Percentiles rank a stretch among this genome's conserved stretches.
phyloP scores from a whole-genome alignment of 2,329 filamentous ascomycete species.

The Monilinia laxa region DNA sequence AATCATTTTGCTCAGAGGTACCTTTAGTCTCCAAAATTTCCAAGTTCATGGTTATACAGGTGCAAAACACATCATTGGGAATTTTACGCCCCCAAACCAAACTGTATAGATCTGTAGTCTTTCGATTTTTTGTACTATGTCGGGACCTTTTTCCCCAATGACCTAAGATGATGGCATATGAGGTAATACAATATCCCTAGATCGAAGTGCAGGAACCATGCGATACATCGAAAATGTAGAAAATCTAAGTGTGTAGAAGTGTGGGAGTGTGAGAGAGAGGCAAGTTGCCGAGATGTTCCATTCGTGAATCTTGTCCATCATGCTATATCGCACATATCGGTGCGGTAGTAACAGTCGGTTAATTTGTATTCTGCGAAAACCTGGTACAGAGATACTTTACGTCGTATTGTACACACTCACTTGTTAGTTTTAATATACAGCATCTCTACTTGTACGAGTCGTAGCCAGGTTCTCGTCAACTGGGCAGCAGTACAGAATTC shows the following conservation, averaged over 20 bases:
- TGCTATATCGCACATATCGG: constrained; percentile 19
- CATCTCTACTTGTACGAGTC: constrained; percentile 6
- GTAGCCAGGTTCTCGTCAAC: constrained; percentile 24
- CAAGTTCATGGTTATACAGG: neutral
- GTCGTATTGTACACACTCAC: constrained; percentile 4
- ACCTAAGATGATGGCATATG: constrained; percentile 8
- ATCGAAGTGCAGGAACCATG: constrained; percentile 25
- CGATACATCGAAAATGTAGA: constrained; percentile 18
- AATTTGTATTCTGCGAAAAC: constrained; percentile 22
- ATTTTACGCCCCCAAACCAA: constrained; percentile 21
- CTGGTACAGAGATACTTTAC: constrained; percentile 3
- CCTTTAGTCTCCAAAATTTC: too few species aligned
- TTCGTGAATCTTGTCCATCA: constrained; percentile 24
- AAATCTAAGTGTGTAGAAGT: neutral
- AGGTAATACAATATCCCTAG: constrained; percentile 12
- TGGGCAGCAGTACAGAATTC: constrained; percentile 23
- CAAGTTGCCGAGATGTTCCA: constrained; percentile 18
- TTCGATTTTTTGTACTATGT: neutral
- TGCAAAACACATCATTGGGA: constrained; percentile 20
- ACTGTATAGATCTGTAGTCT: constrained; percentile 4
- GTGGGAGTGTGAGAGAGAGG: neutral
- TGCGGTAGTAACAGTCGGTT: constrained; percentile 23
- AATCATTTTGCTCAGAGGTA: neutral
- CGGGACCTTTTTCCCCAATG: constrained; percentile 15
- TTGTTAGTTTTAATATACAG: neutral